phyloP scores from a whole-genome alignment of 768 basidiomycete species.

The Trametes punicea region DNA sequence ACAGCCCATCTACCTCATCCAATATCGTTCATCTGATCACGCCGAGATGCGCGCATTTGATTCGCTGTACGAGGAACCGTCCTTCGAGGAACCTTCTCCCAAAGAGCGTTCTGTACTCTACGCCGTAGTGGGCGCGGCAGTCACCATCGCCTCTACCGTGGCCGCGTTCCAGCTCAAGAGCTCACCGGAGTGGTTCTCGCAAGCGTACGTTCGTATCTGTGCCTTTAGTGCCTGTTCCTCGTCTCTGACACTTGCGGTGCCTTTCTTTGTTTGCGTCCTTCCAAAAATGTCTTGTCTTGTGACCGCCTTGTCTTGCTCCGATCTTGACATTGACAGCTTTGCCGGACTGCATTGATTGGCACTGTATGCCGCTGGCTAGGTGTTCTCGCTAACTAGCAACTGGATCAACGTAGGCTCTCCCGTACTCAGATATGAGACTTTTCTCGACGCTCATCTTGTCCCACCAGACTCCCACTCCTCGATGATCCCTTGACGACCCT shows the following conservation, averaged over 20 bases:
- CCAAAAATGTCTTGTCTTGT: too few species aligned
- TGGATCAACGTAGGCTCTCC: background rate
- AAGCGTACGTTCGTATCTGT: conserved; percentile 19
- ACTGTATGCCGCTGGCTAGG: conserved; percentile 3
- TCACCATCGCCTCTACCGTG: conserved; percentile 18
- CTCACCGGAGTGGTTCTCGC: conserved; percentile 13
- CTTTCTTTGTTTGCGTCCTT: too few species aligned
- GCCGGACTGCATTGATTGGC: conserved; percentile 4
- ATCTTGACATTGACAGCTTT: background rate
- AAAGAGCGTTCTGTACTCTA: conserved; percentile 14
- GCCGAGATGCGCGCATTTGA: conserved; percentile 16
- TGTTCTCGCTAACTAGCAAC: background rate
- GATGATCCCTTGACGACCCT: too few species aligned
- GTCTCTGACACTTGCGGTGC: too few species aligned
- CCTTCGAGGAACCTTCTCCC: conserved; percentile 10
- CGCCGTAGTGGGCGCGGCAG: conserved; percentile 18
- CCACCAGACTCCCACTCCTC: too few species aligned
- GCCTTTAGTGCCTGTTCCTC: background rate
- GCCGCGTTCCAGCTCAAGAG: conserved; percentile 14
- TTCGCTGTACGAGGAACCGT: conserved; percentile 18
- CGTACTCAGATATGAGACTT: too few species aligned
- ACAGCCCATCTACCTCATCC: background rate
- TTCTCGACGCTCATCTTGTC: too few species aligned
- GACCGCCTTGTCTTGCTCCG: background rate
- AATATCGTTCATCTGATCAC: background rate